Evolutionary conservation across 2,329 filamentous ascomycete genomes (phyloP).

Genomic region (Lachnellula cervina): DNA sequence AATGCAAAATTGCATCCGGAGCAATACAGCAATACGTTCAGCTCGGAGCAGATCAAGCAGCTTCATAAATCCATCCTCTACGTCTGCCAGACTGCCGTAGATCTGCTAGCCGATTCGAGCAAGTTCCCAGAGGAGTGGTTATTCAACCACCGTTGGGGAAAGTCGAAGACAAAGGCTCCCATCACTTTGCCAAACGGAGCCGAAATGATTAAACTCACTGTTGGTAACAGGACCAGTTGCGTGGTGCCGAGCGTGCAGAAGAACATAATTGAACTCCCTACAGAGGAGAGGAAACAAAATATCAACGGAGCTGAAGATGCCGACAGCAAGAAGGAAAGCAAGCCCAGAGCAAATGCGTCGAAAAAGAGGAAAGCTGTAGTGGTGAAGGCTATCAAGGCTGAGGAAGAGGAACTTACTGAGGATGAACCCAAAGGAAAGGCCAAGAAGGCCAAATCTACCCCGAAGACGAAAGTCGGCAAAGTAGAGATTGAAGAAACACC

Average conservation of each 20-base stretch:
- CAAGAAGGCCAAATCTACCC: not conserved
- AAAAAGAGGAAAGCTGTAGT: slow-evolving; percentile 28
- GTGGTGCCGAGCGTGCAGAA: slow-evolving; percentile 83
- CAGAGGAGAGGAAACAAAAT: slow-evolving; percentile 21
- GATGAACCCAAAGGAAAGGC: not conserved
- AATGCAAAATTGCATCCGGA: slow-evolving; percentile 87
- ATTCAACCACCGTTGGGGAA: slow-evolving; percentile 84
- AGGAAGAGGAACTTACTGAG: slow-evolving; percentile 1
- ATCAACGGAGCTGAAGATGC: slow-evolving; percentile 1
- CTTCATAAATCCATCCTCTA: slow-evolving; percentile 71
- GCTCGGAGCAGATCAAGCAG: slow-evolving; percentile 61
- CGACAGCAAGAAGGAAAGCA: slow-evolving; percentile 10
- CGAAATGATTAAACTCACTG: slow-evolving; percentile 79
- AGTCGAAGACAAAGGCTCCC: slow-evolving; percentile 69
- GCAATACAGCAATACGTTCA: slow-evolving; percentile 82
- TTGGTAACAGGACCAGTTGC: slow-evolving; percentile 87
- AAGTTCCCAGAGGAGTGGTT: slow-evolving; percentile 85
- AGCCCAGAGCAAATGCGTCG: slow-evolving; percentile 22
- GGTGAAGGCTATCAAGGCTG: not conserved
- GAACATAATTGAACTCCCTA: slow-evolving; percentile 46
- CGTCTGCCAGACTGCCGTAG: slow-evolving; percentile 76
- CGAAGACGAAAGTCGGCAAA: not conserved
- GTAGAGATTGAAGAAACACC: not conserved
- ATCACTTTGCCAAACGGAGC: slow-evolving; percentile 75
- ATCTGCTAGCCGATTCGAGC: slow-evolving; percentile 73